Evolutionary conservation across 306 rosid species (phyloP), one percentile per base, ranked within the genome.

Genomic region (Rubus idaeus): DNA sequence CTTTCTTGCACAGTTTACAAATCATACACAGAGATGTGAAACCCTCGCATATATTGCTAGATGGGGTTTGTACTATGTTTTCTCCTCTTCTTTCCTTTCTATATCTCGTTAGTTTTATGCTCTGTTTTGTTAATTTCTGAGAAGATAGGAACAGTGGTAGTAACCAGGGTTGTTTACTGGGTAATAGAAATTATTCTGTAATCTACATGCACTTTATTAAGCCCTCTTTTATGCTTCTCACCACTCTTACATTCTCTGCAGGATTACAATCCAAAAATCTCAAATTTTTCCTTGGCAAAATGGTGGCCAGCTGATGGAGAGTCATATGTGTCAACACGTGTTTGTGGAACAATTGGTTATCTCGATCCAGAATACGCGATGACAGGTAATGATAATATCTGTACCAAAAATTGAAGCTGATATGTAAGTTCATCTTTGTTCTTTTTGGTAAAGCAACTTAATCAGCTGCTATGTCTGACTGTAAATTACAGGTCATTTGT

Each of bases 11-110:
- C 76, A 49, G 90, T 11, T 83, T 88, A 44, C 78, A 88, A 84
- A 89, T 91, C 61, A 94, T 90, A 80, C 89, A 90, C 77, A 86
- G 95, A 89, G 95, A 94, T 87, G 85, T 94, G 73, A 94, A 90
- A 83, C 83, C 97, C 71, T 89, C 96, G 9, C 90, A 94, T 75
- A 94, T 94, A 77, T 85, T 94, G 69, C 96, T 94, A 55, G 96
- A 94, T 77, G 85, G 20, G 96, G 98, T 30, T 30, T 30, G 35
- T 94, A 8, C 14, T 23, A 76, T 77, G 72, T 67, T 65, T 23
- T 8, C 35, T 16, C 46, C 35, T 16, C 46, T 17, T 16, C 45
- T 4, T 50, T 21, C 14, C 58, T 37, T n/a, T 11, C 6, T 10
- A 47, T 10, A 7, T 16, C 23, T 53, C 58, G 21, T 61, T 42